Base-by-base conservation (phyloP, 495 filamentous ascomycete species). In the Xylaria acuta region DNA sequence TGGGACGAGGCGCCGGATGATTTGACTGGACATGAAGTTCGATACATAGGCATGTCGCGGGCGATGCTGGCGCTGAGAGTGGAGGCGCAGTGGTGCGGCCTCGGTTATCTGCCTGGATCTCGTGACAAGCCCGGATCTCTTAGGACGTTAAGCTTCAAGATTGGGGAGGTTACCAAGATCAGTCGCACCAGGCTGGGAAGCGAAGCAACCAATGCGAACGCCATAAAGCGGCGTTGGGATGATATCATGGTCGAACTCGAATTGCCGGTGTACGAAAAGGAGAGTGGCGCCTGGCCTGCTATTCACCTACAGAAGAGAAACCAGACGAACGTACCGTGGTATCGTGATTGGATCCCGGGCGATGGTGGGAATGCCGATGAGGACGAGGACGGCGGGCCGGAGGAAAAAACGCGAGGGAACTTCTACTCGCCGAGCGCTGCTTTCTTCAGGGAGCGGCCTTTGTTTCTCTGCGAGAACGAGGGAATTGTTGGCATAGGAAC, bases 241-340 rank as follows among this genome's bases (percentile, higher is more conserved):
- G 38, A 22, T 25, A 43, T 63, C 38, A 63, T 63, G 38, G 5
- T 38, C 38, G 60, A 63, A 43, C 60, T 63, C 20, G 38, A 30
- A 2, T 18, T 25, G 36, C n/a, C 38, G 3, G 38, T 43, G 36
- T 8, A 62, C 36, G 59, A 62, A 25, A 62, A 62, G 36, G 59
- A 62, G 36, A 62, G 11, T n/a, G 59, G 59, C n/a, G 59, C 59
- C 32, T 62, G 59, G 59, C 59, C 59, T 5, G 59, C 59, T 22
- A 41, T 62, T 14, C 59, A 62, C 11, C 18, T 62, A 18, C 59
- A 40, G 59, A 62, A 62, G 59, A 62, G 59, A 41, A 62, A 62
- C 59, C 36, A 25, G 34, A 27, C 18, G 3, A 62, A 62, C 36
- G n/a, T 6, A 40, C 34, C 32, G 9, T 62, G 59, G 59, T 62